Percentiles rank a stretch among this genome's conserved stretches.
Conservation (phyloP, 176 grass and related monocot genomes). For the Musa troglodytarum region DNA sequence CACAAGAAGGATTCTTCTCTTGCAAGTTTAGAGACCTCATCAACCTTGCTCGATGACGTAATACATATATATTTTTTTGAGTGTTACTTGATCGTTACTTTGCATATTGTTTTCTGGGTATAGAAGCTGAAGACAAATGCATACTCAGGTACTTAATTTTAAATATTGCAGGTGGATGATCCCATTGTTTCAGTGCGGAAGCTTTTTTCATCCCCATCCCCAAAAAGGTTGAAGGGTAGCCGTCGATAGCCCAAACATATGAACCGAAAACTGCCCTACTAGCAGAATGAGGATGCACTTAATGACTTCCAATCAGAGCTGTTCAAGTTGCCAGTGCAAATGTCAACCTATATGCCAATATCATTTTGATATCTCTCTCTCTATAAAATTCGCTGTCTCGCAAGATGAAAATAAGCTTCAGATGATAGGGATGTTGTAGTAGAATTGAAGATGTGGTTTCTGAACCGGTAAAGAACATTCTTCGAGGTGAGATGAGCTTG, state of each 20-base stretch:
- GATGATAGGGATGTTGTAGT: too few species aligned
- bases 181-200: constrained; percentile 75
- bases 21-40: constrained; percentile 9
- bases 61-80: background rate
- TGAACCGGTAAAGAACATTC: too few species aligned
- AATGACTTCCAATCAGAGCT: too few species aligned
- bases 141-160: background rate
- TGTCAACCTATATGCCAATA: too few species aligned
- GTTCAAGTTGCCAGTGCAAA: too few species aligned
- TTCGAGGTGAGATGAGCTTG: too few species aligned
- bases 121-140: constrained; percentile 4
- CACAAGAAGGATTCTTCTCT: constrained; percentile 23
- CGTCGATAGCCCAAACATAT: background rate
- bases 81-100: background rate
- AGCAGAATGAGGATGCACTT: too few species aligned
- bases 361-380: background rate
- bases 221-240: constrained; percentile 41
- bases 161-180: constrained; percentile 51
- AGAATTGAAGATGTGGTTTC: too few species aligned
- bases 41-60: constrained; percentile 61
- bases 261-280: too few species aligned
- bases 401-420: too few species aligned
- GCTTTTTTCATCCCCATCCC: constrained; percentile 56
- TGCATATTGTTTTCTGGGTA: constrained; percentile 7
- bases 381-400: background rate